These are phyloP conservation scores for Epithele typhae DNA, from an alignment of 768 basidiomycete genomes.

Conservation along the genomic window DNA sequence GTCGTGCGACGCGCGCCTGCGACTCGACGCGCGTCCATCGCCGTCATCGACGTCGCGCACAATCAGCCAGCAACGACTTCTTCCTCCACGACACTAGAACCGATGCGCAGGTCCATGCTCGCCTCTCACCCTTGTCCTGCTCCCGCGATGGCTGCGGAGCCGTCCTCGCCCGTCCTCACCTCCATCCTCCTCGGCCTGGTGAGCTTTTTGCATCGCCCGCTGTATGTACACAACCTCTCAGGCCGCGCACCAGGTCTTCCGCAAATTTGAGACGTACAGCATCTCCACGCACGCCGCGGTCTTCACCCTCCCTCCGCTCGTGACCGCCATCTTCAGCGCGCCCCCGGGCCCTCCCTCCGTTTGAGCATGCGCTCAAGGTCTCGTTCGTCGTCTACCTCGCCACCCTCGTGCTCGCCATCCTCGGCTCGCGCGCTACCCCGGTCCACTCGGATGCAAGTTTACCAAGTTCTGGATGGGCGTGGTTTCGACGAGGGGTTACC, in stretches of 20 bases:
- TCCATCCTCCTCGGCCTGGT: neutral
- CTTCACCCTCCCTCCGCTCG: neutral
- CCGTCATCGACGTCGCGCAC: no score
- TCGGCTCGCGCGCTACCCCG: constrained; percentile 10
- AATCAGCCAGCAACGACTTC: no score
- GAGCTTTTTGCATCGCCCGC: neutral
- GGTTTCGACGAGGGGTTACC: constrained; percentile 20
- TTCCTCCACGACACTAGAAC: no score
- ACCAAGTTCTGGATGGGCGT: constrained; percentile 26
- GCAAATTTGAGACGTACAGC: neutral
- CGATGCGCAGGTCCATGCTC: no score
- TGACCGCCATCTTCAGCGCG: neutral
- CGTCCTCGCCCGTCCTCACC: no score
- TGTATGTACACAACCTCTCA: neutral
- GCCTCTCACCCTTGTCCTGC: no score
- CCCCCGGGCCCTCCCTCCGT: neutral
- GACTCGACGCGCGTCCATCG: no score
- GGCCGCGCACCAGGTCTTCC: constrained; percentile 5
- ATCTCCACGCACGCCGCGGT: neutral
- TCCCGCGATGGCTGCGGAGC: no score
- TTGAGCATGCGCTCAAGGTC: no score
- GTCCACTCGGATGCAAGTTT: constrained; percentile 23
- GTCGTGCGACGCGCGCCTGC: no score
- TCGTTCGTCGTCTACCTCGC: neutral
- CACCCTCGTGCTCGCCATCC: neutral